Evolutionary conservation across 192 early-diverging fungal genomes (phyloP).

Genomic region (Backusella tuberculispora): DNA sequence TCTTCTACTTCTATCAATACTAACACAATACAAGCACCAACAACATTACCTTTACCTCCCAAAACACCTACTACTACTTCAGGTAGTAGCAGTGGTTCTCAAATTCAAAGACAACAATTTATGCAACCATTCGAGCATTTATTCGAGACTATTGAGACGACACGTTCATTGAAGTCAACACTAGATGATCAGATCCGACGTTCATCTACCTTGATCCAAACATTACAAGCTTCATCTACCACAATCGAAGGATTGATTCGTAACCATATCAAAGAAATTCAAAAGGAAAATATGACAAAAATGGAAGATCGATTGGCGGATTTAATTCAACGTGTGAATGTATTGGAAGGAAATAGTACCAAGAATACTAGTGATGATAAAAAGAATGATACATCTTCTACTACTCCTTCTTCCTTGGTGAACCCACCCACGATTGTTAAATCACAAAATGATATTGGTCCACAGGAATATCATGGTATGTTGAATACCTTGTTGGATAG

Average conservation of each 20-base stretch:
- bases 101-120: conserved; percentile 51
- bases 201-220: conserved; percentile 71
- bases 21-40: conserved; percentile 39
- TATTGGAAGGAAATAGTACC: conserved; percentile 19
- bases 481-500: conserved; percentile 33
- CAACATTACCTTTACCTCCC: conserved; percentile 34
- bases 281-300: conserved; percentile 59
- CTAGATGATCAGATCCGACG: conserved; percentile 81
- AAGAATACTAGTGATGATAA: not conserved
- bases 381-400: not conserved
- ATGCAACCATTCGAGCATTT: conserved; percentile 58
- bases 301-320: conserved; percentile 48
- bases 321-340: conserved; percentile 16
- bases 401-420: not conserved
- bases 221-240: conserved; percentile 67
- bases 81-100: no score
- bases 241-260: conserved; percentile 82
- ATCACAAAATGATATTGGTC: conserved; percentile 40
- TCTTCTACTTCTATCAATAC: conserved; percentile 24
- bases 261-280: conserved; percentile 73
- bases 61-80: conserved; percentile 28
- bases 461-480: conserved; percentile 35
- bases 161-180: conserved; percentile 61
- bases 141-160: conserved; percentile 62
- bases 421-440: conserved; percentile 38